Evolutionary conservation across 2,329 filamentous ascomycete genomes (phyloP).

Genomic region (Alternaria panax): DNA sequence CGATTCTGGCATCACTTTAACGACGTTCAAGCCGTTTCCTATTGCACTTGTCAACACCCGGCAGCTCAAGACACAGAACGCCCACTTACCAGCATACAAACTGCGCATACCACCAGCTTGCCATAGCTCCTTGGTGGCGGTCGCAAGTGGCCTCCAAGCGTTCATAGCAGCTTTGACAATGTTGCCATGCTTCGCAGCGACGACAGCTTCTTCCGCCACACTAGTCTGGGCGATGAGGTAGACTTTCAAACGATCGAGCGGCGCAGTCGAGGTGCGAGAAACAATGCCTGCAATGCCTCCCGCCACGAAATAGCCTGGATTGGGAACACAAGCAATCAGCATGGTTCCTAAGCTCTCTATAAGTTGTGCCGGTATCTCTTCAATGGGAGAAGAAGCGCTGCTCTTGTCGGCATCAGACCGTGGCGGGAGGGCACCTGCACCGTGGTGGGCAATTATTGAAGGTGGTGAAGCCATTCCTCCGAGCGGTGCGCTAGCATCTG

Average conservation of each 20-base stretch:
- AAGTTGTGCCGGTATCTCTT: slow-evolving; percentile 38
- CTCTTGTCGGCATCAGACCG: slow-evolving; percentile 39
- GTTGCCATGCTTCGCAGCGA: slow-evolving; percentile 74
- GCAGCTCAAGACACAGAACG: background rate
- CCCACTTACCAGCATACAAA: slow-evolving; percentile 82
- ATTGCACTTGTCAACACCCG: slow-evolving; percentile 27
- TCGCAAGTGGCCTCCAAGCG: slow-evolving; percentile 72
- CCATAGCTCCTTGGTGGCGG: slow-evolving; percentile 81
- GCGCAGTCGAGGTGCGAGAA: slow-evolving; percentile 93
- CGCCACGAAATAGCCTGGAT: slow-evolving; percentile 97
- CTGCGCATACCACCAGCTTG: slow-evolving; percentile 84
- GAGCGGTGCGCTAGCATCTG: slow-evolving; percentile 33
- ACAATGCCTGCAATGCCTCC: slow-evolving; percentile 94
- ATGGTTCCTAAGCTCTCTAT: slow-evolving; percentile 51
- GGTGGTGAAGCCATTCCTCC: slow-evolving; percentile 40
- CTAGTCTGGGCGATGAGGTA: slow-evolving; percentile 93
- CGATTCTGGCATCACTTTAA: slow-evolving; percentile 99
- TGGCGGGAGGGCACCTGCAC: slow-evolving; percentile 46
- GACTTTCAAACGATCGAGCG: slow-evolving; percentile 95
- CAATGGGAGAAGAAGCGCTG: slow-evolving; percentile 25
- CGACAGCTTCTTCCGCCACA: slow-evolving; percentile 64
- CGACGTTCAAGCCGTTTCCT: slow-evolving; percentile 95
- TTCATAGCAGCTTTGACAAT: slow-evolving; percentile 70
- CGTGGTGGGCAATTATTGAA: slow-evolving; percentile 33
- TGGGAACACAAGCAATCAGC: slow-evolving; percentile 71